Evolutionary conservation across 306 rosid genomes (phyloP).

Genomic region (Fragaria iinumae): DNA sequence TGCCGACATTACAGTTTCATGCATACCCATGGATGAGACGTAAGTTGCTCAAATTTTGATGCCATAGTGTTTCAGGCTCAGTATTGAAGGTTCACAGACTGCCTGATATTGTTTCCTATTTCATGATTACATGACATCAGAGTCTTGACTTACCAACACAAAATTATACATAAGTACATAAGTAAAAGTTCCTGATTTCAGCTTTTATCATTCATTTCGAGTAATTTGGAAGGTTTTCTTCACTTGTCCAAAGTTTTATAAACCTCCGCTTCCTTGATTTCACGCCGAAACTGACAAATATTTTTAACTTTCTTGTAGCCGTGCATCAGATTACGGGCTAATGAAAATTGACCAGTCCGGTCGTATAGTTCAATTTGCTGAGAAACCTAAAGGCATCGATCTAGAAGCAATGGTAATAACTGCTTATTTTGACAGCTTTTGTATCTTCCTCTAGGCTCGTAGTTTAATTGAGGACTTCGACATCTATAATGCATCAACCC

Average conservation of each 20-base stretch:
- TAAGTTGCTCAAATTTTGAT: slow-evolving; percentile 17
- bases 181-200: background rate
- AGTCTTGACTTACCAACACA: too few species aligned
- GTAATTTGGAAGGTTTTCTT: background rate
- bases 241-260: background rate
- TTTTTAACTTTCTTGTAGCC: slow-evolving; percentile 43
- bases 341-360: slow-evolving; percentile 78
- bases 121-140: background rate
- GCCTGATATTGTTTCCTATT: background rate
- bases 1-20: slow-evolving; percentile 94
- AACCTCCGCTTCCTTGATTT: background rate
- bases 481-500: slow-evolving; percentile 5
- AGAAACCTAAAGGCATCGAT: slow-evolving; percentile 86
- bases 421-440: slow-evolving; percentile 9
- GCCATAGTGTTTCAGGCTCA: background rate
- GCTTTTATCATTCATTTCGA: background rate
- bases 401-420: slow-evolving; percentile 78
- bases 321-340: slow-evolving; percentile 91
- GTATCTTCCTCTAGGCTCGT: background rate
- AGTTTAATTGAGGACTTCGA: slow-evolving; percentile 3
- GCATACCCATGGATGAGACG: slow-evolving; percentile 92
- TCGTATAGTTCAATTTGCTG: slow-evolving; percentile 72
- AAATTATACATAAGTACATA: too few species aligned
- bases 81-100: background rate
- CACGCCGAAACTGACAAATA: background rate